phyloP scores from a whole-genome alignment of 441 rosid species.

The Euphorbia corollata region DNA sequence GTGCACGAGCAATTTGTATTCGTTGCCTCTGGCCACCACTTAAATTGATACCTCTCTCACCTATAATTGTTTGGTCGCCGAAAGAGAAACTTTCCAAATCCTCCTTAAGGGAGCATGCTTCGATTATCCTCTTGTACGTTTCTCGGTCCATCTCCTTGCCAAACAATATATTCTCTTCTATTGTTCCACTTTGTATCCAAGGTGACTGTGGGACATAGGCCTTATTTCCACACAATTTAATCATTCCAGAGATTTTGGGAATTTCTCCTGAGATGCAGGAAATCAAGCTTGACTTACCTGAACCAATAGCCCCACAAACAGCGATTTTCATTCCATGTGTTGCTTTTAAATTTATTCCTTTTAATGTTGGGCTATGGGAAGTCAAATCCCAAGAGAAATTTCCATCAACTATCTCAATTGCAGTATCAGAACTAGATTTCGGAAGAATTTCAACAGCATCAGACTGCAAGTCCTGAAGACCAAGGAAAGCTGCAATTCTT shows the following conservation, averaged over 20 bases:
- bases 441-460: slow-evolving; percentile 36
- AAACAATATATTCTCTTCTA: slow-evolving; percentile 70
- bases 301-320: slow-evolving; percentile 62
- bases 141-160: slow-evolving; percentile 63
- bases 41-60: slow-evolving; percentile 84
- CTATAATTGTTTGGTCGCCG: slow-evolving; percentile 75
- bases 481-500: slow-evolving; percentile 44
- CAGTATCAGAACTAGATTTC: slow-evolving; percentile 28
- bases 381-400: slow-evolving; percentile 50
- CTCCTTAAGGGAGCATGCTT: slow-evolving; percentile 59
- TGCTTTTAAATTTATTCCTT: slow-evolving; percentile 37
- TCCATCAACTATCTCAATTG: slow-evolving; percentile 41
- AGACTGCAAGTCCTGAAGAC: slow-evolving; percentile 39
- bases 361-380: slow-evolving; percentile 33
- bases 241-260: slow-evolving; percentile 44
- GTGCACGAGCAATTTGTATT: slow-evolving; percentile 78
- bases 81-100: slow-evolving; percentile 67
- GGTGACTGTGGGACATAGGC: slow-evolving; percentile 81
- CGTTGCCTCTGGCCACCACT: slow-evolving; percentile 94
- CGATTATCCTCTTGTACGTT: slow-evolving; percentile 53
- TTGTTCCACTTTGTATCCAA: slow-evolving; percentile 82
- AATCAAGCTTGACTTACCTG: slow-evolving; percentile 57
- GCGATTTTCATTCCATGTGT: slow-evolving; percentile 47
- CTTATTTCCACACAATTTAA: slow-evolving; percentile 49
- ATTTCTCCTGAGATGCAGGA: slow-evolving; percentile 37